A percentile compares a stretch with the other conserved stretches of the same genome.
Evolutionary conservation across 768 basidiomycete species (phyloP).

Genomic region (Thelephora ganbajun): DNA sequence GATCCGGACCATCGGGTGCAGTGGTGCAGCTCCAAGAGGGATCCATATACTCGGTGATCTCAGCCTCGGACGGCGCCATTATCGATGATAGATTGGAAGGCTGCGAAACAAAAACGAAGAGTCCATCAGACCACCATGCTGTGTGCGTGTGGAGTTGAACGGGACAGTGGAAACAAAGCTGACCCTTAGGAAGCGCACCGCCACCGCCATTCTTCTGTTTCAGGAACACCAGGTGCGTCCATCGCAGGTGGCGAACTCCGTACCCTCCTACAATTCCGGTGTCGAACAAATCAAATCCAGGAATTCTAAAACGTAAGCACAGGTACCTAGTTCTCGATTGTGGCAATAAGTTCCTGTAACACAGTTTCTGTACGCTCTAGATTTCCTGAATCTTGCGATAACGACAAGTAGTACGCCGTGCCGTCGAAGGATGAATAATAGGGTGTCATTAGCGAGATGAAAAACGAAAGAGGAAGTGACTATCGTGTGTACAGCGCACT

Average conservation of each 20-base stretch:
- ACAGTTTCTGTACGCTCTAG: slow-evolving; percentile 57
- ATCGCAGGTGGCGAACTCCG: slow-evolving; percentile 73
- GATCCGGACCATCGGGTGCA: slow-evolving; percentile 10
- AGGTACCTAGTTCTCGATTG: slow-evolving; percentile 19
- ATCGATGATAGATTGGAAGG: slow-evolving; percentile 66
- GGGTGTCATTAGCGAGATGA: slow-evolving; percentile 2
- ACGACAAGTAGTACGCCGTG: slow-evolving; percentile 71
- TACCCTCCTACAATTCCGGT: slow-evolving; percentile 31
- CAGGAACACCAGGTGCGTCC: slow-evolving; percentile 73
- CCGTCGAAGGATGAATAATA: slow-evolving; percentile 24
- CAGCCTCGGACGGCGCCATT: slow-evolving; percentile 58
- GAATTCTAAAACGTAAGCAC: slow-evolving; percentile 5
- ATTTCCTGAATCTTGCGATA: slow-evolving; percentile 47
- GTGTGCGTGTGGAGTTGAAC: slow-evolving; percentile 5
- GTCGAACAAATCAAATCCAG: slow-evolving; percentile 1
- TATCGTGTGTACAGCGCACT: slow-evolving; percentile 11
- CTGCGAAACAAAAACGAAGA: slow-evolving; percentile 24
- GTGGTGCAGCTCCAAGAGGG: slow-evolving; percentile 8
- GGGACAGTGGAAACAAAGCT: slow-evolving; percentile 8
- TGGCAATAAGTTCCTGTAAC: slow-evolving; percentile 59
- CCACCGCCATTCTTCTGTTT: slow-evolving; percentile 66
- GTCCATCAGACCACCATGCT: slow-evolving; percentile 7
- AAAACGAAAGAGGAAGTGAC: no score
- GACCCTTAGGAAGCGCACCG: slow-evolving; percentile 27
- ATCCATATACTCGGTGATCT: slow-evolving; percentile 55